These are phyloP conservation scores for Candida vartiovaarae DNA, from an alignment of 805 yeast genomes.

Conservation along the genomic window DNA sequence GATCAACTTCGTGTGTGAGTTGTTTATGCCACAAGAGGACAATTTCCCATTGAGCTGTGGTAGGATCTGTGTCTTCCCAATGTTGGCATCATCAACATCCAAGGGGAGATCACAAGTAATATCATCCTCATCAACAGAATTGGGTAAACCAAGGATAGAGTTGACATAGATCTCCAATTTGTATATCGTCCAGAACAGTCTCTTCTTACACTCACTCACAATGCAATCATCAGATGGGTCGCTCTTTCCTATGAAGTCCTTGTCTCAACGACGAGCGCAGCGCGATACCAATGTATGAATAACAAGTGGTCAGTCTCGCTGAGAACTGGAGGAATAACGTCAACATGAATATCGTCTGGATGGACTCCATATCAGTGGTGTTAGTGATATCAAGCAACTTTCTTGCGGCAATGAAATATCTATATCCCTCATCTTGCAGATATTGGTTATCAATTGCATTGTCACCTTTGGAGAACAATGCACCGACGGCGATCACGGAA, in stretches of 20 bases:
- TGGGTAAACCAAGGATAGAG: conserved; percentile 82
- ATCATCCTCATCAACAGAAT: conserved; percentile 68
- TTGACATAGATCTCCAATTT: conserved; percentile 89
- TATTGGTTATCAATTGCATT: conserved; percentile 27
- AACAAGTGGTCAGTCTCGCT: conserved; percentile 83
- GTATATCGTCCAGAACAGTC: conserved; percentile 83
- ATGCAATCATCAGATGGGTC: conserved; percentile 47
- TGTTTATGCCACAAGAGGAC: conserved; percentile 52
- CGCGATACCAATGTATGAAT: conserved; percentile 86
- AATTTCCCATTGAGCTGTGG: conserved; percentile 29
- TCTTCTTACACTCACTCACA: conserved; percentile 77
- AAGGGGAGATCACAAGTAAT: conserved; percentile 81
- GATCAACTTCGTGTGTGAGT: conserved; percentile 73
- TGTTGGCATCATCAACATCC: conserved; percentile 81
- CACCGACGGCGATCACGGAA: conserved; percentile 82
- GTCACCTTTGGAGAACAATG: conserved; percentile 48
- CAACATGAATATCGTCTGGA: conserved; percentile 83
- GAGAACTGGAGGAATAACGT: conserved; percentile 83
- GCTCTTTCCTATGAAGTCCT: conserved; percentile 68
- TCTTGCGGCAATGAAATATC: conserved; percentile 79
- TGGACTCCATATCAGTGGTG: conserved; percentile 73
- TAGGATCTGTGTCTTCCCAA: conserved; percentile 24
- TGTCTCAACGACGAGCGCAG: conserved; percentile 78
- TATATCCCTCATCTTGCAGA: conserved; percentile 61
- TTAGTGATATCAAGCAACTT: conserved; percentile 81